phyloP scores from a whole-genome alignment of 148 eudicot species.

The Suaeda aralocaspica region DNA sequence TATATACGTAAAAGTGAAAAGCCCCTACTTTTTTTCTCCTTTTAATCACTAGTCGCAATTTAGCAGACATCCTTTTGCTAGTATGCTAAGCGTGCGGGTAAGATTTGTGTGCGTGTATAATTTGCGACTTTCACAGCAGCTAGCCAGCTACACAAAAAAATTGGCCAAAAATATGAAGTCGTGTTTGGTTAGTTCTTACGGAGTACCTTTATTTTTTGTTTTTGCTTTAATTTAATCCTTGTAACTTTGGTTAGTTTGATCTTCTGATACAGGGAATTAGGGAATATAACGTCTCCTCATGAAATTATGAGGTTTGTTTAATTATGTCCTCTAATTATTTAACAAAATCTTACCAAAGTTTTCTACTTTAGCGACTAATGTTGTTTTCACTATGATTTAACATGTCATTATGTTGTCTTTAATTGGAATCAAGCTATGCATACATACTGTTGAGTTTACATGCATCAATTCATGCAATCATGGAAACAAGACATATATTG shows the following conservation, averaged over 20 bases:
- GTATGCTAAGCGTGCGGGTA: slow-evolving; percentile 21
- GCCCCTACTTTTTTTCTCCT: background rate
- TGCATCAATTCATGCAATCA: too few species aligned
- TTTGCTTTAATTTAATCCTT: background rate
- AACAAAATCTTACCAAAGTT: background rate
- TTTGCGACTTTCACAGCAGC: slow-evolving; percentile 8
- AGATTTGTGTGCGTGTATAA: background rate
- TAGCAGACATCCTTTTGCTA: background rate
- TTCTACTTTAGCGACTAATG: slow-evolving; percentile 4
- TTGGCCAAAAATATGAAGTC: background rate
- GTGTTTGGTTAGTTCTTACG: too few species aligned
- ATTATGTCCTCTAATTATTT: background rate
- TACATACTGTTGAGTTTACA: too few species aligned
- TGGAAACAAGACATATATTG: too few species aligned
- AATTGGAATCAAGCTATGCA: background rate
- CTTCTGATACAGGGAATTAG: background rate
- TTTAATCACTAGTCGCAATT: too few species aligned
- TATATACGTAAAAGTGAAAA: too few species aligned
- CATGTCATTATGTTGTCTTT: slow-evolving; percentile 10
- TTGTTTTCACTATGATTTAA: background rate
- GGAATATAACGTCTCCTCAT: background rate
- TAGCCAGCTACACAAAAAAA: background rate
- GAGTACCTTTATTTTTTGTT: too few species aligned
- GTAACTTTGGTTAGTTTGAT: background rate
- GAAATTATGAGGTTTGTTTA: slow-evolving; percentile 8